These are phyloP conservation scores for Colletotrichum neosansevieriae DNA, from an alignment of 2,329 filamentous ascomycete genomes.

Conservation along the genomic window DNA sequence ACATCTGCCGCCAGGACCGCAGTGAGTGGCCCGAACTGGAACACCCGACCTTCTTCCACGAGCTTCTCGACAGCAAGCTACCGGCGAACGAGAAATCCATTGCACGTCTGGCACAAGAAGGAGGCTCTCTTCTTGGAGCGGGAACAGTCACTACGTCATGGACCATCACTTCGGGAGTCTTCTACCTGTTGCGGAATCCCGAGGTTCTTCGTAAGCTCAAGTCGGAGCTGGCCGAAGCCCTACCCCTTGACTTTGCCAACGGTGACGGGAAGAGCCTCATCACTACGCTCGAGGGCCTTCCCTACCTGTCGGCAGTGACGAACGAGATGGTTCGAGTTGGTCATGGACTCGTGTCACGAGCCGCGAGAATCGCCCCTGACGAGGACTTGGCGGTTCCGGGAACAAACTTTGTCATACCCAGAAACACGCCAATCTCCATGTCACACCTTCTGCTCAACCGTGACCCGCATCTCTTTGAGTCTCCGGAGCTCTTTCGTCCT, in stretches of 20 bases:
- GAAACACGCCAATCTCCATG: background rate
- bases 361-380: background rate
- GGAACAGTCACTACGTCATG: constrained; percentile 54
- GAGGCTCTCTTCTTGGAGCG: constrained; percentile 47
- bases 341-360: background rate
- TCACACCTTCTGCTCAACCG: constrained; percentile 39
- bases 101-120: constrained; percentile 50
- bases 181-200: constrained; percentile 51
- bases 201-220: constrained; percentile 47
- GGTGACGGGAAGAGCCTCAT: no score
- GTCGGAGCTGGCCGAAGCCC: constrained; percentile 47
- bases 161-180: constrained; percentile 51
- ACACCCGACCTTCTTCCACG: constrained; percentile 48
- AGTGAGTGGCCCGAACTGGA: constrained; percentile 3
- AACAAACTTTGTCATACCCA: background rate
- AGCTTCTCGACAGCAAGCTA: constrained; percentile 47
- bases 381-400: background rate
- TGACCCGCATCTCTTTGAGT: constrained; percentile 43
- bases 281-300: constrained; percentile 48
- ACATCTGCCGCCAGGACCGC: constrained; percentile 1
- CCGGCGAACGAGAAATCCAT: constrained; percentile 49
- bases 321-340: background rate
- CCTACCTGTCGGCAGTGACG: constrained; percentile 52
- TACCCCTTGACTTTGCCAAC: background rate
- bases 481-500: constrained; percentile 44